A percentile compares a stretch with the other conserved stretches of the same genome.
These are phyloP conservation scores for Stephania yunnanensis DNA, from an alignment of 164 flowering plant genomes.

Conservation along the genomic window DNA sequence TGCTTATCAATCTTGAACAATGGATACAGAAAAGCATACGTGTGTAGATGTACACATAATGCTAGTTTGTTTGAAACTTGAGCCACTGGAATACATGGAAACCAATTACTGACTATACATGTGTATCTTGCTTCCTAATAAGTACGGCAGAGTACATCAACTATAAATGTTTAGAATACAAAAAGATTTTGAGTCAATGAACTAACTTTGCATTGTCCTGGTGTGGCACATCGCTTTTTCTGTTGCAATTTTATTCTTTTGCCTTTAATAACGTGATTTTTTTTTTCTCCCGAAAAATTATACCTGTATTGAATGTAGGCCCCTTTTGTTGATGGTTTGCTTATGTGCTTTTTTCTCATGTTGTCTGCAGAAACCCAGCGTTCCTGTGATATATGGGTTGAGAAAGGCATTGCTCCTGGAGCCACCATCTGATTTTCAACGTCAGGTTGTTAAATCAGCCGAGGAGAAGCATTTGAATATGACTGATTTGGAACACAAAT, in stretches of 20 bases:
- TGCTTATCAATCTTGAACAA: neutral
- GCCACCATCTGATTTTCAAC: slow-evolving; percentile 59
- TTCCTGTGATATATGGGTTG: slow-evolving; percentile 66
- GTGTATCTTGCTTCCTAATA: neutral
- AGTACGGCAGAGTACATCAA: neutral
- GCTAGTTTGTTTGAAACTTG: too few relatives aligned
- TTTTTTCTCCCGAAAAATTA: neutral
- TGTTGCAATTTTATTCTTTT: neutral
- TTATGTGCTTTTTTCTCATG: neutral
- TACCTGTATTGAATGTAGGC: neutral
- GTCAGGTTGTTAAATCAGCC: slow-evolving; percentile 43
- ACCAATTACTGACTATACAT: neutral
- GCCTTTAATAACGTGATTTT: neutral
- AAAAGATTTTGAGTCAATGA: neutral
- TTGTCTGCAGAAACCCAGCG: slow-evolving; percentile 69
- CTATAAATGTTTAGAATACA: neutral
- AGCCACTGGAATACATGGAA: too few relatives aligned
- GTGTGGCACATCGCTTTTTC: neutral
- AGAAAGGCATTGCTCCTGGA: slow-evolving; percentile 68
- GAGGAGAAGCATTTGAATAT: slow-evolving; percentile 65
- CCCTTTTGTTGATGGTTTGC: neutral
- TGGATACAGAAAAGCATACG: neutral
- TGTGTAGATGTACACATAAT: too few relatives aligned
- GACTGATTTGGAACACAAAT: slow-evolving; percentile 48
- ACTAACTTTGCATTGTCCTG: neutral